Evolutionary conservation across 1,284 basidiomycete genomes (phyloP).

Genomic region (Sutorius eximius): DNA sequence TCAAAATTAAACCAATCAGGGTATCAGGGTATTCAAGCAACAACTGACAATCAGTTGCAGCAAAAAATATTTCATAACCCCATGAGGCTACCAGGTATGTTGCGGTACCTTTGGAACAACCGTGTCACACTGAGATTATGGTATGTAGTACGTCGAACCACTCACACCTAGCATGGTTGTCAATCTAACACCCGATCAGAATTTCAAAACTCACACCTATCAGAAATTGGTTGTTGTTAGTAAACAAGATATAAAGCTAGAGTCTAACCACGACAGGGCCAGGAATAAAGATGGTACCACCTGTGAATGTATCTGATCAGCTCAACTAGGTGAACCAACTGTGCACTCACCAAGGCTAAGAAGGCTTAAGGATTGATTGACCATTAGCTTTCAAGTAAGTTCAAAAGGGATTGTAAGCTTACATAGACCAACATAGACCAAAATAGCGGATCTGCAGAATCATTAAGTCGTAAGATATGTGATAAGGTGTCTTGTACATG

Average conservation of each 20-base stretch:
- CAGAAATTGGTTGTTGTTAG: background rate
- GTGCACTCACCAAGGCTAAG: background rate
- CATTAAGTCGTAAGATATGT: background rate
- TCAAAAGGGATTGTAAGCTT: too few species aligned
- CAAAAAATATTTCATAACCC: conserved; percentile 1
- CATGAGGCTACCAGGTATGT: background rate
- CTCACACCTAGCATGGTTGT: conserved; percentile 15
- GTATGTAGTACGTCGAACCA: background rate
- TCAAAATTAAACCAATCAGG: background rate
- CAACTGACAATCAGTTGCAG: conserved; percentile 14
- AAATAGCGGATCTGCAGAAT: background rate
- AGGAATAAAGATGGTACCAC: background rate
- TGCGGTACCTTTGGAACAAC: background rate
- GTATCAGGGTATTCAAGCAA: too few species aligned
- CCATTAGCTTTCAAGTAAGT: too few species aligned
- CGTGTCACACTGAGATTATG: too few species aligned
- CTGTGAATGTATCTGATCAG: background rate
- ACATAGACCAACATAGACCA: background rate
- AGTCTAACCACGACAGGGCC: background rate
- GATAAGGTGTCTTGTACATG: background rate
- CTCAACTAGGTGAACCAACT: background rate
- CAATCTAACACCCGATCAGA: background rate
- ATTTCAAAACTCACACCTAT: conserved; percentile 3
- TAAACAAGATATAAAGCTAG: background rate
- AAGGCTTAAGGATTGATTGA: background rate